A percentile compares a stretch with the other conserved stretches of the same genome.
Conservation (phyloP, 192 early-diverging fungal species). For the Backusella circina region DNA sequence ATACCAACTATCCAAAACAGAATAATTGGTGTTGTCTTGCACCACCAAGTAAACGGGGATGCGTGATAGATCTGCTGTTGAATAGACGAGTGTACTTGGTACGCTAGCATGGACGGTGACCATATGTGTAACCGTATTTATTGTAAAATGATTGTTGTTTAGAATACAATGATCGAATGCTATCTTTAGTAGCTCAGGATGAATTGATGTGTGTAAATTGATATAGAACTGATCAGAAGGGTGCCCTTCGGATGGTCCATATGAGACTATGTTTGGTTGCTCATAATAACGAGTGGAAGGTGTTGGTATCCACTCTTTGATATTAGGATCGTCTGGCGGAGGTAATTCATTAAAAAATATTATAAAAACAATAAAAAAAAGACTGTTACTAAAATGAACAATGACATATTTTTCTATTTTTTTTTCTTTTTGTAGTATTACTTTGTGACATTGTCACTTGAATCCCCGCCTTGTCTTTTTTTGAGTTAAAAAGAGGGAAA, state of each 20-base stretch:
- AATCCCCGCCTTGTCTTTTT: slow-evolving; percentile 2
- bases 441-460: slow-evolving; percentile 12
- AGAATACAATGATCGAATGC: slow-evolving; percentile 41
- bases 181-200: slow-evolving; percentile 21
- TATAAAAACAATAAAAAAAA: neutral
- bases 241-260: neutral
- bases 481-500: neutral
- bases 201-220: neutral
- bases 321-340: slow-evolving; percentile 13
- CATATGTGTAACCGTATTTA: slow-evolving; percentile 14
- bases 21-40: slow-evolving; percentile 31
- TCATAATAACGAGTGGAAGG: slow-evolving; percentile 7
- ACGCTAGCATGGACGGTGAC: slow-evolving; percentile 38
- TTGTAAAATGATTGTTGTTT: slow-evolving; percentile 34
- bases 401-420: neutral
- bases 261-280: slow-evolving; percentile 20
- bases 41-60: slow-evolving; percentile 36
- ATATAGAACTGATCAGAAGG: slow-evolving; percentile 17
- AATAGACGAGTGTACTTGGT: slow-evolving; percentile 35
- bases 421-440: neutral
- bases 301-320: neutral
- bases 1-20: slow-evolving; percentile 39
- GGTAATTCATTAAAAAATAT: neutral
- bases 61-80: slow-evolving; percentile 31
- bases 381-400: neutral